A percentile compares a stretch with the other conserved stretches of the same genome.
phyloP scores from a whole-genome alignment of 1,139 yeast genomes.

The Candida sp. region DNA sequence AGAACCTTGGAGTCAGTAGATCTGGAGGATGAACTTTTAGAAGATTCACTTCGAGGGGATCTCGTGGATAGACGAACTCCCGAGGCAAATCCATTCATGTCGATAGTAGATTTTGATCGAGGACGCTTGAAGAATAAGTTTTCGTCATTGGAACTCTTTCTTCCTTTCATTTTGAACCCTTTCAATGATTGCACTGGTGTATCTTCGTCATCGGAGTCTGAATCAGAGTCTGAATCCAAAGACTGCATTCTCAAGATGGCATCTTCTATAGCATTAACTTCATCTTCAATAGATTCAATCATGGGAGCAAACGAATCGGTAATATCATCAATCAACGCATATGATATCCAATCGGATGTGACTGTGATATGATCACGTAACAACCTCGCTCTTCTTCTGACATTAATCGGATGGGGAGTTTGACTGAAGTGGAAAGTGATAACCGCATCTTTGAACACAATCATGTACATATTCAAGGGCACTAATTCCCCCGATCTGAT shows the following conservation, averaged over 20 bases:
- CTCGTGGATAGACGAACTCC: slow-evolving; percentile 5
- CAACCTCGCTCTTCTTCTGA: slow-evolving; percentile 86
- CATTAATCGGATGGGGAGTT: slow-evolving; percentile 95
- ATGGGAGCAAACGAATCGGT: slow-evolving; percentile 98
- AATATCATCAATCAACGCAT: slow-evolving; percentile 94
- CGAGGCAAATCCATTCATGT: slow-evolving; percentile 12
- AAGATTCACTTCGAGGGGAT: slow-evolving; percentile 14
- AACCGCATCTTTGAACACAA: slow-evolving; percentile 89
- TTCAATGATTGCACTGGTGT: slow-evolving; percentile 14
- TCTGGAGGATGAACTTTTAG: slow-evolving; percentile 17
- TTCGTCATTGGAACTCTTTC: slow-evolving; percentile 6
- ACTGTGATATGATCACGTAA: slow-evolving; percentile 86
- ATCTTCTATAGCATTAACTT: slow-evolving; percentile 89
- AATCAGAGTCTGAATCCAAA: slow-evolving; percentile 48
- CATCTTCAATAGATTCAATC: slow-evolving; percentile 90
- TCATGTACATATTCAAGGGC: slow-evolving; percentile 89
- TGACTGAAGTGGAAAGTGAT: slow-evolving; percentile 92
- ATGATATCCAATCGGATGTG: slow-evolving; percentile 95
- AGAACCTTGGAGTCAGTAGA: slow-evolving; percentile 51
- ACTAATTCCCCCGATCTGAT: slow-evolving; percentile 72
- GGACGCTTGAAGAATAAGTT: slow-evolving; percentile 36
- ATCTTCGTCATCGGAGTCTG: slow-evolving; percentile 34
- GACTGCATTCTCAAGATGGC: slow-evolving; percentile 85
- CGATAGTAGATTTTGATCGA: slow-evolving; percentile 40
- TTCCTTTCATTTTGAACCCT: slow-evolving; percentile 1